Evolutionary conservation across 768 basidiomycete genomes (phyloP), one percentile per base, ranked within the genome.

Genomic region (Tylopilus vinaceipallidus): DNA sequence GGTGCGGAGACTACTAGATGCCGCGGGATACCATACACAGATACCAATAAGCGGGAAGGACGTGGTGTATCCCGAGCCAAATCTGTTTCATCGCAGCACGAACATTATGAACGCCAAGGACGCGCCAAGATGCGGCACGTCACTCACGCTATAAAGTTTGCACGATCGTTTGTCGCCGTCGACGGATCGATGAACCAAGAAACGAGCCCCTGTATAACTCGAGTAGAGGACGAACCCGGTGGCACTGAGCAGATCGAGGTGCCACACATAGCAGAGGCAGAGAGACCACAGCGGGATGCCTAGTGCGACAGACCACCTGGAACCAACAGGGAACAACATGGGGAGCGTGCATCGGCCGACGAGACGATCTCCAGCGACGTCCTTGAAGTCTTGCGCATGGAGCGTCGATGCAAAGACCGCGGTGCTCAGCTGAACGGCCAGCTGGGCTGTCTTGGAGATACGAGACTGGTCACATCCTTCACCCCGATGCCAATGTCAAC

Each of bases 311-410:
- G 56, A 63, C 11, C 55, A 4, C 30, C 66, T 42, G 2, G 63
- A 47, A 5, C 36, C 20, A 4, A 54, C 41, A 1, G 77, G 77
- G 6, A 63, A 62, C 13, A 64, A 56, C 40, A 78, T 74, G 7
- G 74, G 75, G 9, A 79, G 56, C 0, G 76, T 77, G 7, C 54
- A 45, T 35, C 76, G 59, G 7, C 71, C 72, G 4, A 58, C 58
- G 1, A 59, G 43, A 3, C 53, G 52, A 48, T 77, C 78, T 4
- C 77, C 75, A 20, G 64, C 61, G 8, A 69, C 57, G 46, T 78
- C 77, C 20, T 67, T 63, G 30, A 69, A 69, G 41, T 69, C 64
- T 52, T 68, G 62, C 3, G 57, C 57, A 23, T 61, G 57, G 19
- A 71, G 52, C 8, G 72, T 74, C 9, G 68, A 67, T 1, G 60